These are phyloP conservation scores for Diversispora eburnea DNA, from an alignment of 192 early-diverging fungal genomes.

Conservation along the genomic window DNA sequence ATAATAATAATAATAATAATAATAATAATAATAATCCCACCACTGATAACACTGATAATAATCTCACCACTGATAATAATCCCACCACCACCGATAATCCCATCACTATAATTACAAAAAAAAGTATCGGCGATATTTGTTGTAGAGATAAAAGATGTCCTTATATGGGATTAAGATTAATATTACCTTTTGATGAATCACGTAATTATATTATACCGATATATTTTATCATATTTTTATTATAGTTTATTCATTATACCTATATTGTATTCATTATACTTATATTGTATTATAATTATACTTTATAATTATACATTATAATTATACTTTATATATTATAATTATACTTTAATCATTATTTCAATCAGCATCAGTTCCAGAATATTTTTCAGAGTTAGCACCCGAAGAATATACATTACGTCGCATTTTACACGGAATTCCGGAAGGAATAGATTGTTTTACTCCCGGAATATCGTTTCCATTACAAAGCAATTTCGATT, in stretches of 20 bases:
- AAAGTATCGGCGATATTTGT: constrained; percentile 37
- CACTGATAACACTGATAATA: no score
- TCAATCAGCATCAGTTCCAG: constrained; percentile 35
- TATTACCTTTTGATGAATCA: constrained; percentile 17
- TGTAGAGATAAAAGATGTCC: constrained; percentile 38
- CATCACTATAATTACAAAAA: constrained; percentile 16
- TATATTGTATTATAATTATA: neutral
- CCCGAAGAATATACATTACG: constrained; percentile 66
- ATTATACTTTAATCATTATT: neutral
- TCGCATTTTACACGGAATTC: constrained; percentile 79
- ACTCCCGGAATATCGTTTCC: constrained; percentile 68
- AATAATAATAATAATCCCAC: no score
- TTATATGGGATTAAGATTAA: constrained; percentile 32
- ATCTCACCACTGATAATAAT: no score
- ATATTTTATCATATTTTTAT: neutral
- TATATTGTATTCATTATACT: constrained; percentile 20
- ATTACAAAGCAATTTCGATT: constrained; percentile 89
- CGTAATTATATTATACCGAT: constrained; percentile 22
- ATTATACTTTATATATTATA: neutral
- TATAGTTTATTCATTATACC: constrained; percentile 26
- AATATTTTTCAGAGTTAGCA: constrained; percentile 49
- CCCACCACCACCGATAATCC: no score
- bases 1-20: no score
- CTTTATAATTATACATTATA: no score
- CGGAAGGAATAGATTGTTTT: constrained; percentile 86